Conservation (phyloP, 176 grass and related monocot species). For the Aegilops longissima region DNA sequence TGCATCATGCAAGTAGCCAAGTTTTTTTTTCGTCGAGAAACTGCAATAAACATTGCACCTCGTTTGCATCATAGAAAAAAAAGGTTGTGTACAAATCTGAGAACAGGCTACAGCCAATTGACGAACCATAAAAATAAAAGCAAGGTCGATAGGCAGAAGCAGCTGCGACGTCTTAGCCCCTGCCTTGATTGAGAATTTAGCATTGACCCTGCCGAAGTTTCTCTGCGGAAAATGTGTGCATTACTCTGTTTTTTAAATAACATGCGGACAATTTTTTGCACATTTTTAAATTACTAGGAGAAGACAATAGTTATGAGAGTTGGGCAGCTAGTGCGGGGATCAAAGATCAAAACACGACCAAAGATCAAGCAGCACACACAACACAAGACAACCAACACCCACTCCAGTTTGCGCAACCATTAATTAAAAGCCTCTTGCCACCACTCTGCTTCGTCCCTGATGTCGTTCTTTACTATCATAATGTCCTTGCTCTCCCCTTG, state of each 20-base stretch:
- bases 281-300: not conserved
- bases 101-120: not conserved
- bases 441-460: not conserved
- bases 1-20: slow-evolving; percentile 10
- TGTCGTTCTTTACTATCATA: too few species aligned
- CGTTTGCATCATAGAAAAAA: not conserved
- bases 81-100: not conserved
- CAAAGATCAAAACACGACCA: not conserved
- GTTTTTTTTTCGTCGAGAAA: not conserved
- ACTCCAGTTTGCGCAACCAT: too few species aligned
- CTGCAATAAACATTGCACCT: slow-evolving; percentile 10
- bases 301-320: not conserved
- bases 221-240: not conserved
- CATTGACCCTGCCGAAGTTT: not conserved
- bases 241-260: not conserved
- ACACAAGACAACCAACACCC: not conserved
- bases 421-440: too few species aligned
- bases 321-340: not conserved
- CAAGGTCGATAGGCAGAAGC: not conserved
- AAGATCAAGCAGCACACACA: not conserved
- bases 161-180: not conserved
- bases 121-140: not conserved
- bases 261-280: not conserved
- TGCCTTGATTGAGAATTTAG: not conserved
- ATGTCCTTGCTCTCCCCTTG: too few species aligned